Percentiles rank a stretch among this genome's conserved stretches.
Conservation (phyloP, 164 flowering plant species). For the Sextonia rubra region DNA sequence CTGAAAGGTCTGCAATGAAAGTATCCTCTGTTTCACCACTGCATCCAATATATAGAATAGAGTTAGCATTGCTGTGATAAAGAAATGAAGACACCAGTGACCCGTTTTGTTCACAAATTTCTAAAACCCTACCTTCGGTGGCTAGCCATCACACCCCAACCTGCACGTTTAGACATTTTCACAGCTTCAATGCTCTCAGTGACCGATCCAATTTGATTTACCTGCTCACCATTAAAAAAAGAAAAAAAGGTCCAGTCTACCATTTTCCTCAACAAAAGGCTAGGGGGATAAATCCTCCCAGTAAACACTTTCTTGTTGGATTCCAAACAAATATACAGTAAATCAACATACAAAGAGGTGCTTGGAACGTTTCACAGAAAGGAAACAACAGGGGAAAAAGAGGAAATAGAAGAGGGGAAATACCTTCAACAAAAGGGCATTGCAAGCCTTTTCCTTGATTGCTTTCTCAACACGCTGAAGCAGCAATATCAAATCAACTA, state of each 20-base stretch:
- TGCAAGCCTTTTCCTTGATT: constrained; percentile 50
- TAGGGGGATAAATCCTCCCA: not conserved
- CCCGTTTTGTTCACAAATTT: not conserved
- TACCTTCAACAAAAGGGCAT: constrained; percentile 64
- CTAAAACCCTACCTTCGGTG: constrained; percentile 27
- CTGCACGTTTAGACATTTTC: constrained; percentile 37
- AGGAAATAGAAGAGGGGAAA: not conserved
- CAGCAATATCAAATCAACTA: not conserved
- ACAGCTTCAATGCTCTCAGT: constrained; percentile 47
- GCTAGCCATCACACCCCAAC: constrained; percentile 47
- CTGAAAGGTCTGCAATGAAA: constrained; percentile 46
- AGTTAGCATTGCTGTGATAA: not conserved
- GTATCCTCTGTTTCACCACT: constrained; percentile 52
- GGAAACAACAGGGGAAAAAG: not conserved
- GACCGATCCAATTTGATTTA: constrained; percentile 39
- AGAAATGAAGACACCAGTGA: not conserved
- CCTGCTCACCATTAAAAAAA: constrained; percentile 15
- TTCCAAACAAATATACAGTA: too few species aligned
- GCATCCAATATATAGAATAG: constrained; percentile 5
- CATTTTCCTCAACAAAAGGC: not conserved
- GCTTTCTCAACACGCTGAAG: constrained; percentile 48
- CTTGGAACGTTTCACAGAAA: not conserved
- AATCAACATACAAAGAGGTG: too few species aligned
- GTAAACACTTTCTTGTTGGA: too few species aligned
- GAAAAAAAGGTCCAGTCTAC: too few species aligned